Evolutionary conservation across 352 stramenopile species (phyloP), one percentile per base, ranked within the genome.

Genomic region (Hyaloperonospora brassicae): DNA sequence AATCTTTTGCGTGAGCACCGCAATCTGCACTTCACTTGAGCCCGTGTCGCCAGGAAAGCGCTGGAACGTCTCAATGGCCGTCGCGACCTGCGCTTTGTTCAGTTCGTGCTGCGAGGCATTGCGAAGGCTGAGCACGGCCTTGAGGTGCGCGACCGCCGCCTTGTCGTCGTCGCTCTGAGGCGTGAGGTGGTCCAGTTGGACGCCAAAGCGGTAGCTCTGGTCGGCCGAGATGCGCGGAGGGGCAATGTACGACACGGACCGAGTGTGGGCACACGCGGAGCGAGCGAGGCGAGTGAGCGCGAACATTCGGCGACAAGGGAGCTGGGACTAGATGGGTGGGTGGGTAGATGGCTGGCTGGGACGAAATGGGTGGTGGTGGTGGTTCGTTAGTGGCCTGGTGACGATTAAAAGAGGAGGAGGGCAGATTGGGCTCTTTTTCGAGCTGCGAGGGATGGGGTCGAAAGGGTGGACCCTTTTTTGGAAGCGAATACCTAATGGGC

Each of bases 1-100:
- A 51, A 93, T 91, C 72, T 89, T 91, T 61, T 93, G 80, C 59
- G 83, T 93, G 23, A 93, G 64, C 56, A 91, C 79, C 7, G 83
- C 83, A 48, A 93, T 73, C 65, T 93, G 83, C 55, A 91, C 83
- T 52, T 93, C 83, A 61, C 78, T 89, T 44, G 83, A 93, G 43
- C 83, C 83, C 31, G 83, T 91, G 66, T 93, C 83, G 14, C 83
- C 81, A 7, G 83, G 83, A 68, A 91, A 91, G 47, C 83, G 80
- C 68, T 93, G 79, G 66, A 93, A 93, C 12, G 75, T 89, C 59
- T 90, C 67, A 53, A 93, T 88, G 42, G 80, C 81, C 40, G 73
- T 81, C 27, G 81, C 71, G 52, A 91, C 72, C 62, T 89, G 74
- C 40, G 78, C 76, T 65, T 93, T 68, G 73, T 93, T 93, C 30